Evolutionary conservation across 495 filamentous ascomycete species (phyloP).

Genomic region (Copromyces sp.): DNA sequence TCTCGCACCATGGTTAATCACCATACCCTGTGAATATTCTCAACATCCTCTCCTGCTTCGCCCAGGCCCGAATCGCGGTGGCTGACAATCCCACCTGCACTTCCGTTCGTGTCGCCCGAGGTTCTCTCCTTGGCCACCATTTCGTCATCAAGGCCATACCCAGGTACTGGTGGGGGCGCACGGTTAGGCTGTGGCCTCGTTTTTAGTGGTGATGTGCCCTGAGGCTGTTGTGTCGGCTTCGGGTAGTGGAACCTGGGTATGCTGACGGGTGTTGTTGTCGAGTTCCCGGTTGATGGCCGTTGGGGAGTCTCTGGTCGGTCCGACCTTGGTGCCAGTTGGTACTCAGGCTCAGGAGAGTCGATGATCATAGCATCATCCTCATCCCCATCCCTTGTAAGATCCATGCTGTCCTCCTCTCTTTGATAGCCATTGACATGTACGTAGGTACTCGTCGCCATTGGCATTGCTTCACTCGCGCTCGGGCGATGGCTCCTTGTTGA

Average conservation of each 20-base stretch:
- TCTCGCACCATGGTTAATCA: background rate
- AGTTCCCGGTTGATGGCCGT: background rate
- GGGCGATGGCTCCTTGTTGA: constrained; percentile 1
- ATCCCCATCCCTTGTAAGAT: background rate
- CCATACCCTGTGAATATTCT: constrained; percentile 1
- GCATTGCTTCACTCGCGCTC: constrained; percentile 1
- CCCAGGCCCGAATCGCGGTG: constrained; percentile 2
- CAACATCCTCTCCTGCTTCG: constrained; percentile 3
- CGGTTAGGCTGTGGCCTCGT: constrained; percentile 27
- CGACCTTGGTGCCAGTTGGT: constrained; percentile 6
- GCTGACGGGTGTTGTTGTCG: constrained; percentile 4
- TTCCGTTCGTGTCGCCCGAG: background rate
- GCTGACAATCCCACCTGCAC: background rate
- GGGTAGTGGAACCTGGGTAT: constrained; percentile 13
- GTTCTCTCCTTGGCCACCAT: background rate
- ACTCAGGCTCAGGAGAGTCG: constrained; percentile 4
- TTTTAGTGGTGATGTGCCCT: constrained; percentile 12
- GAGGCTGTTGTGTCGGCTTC: constrained; percentile 4
- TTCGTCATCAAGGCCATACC: background rate
- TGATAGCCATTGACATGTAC: background rate
- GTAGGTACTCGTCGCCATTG: background rate
- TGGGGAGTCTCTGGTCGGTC: background rate
- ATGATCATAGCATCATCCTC: constrained; percentile 11
- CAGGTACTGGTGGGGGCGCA: constrained; percentile 29
- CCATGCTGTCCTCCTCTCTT: background rate